Evolutionary conservation across 306 rosid species (phyloP).

Genomic region (Cucurbita argyrosperma): DNA sequence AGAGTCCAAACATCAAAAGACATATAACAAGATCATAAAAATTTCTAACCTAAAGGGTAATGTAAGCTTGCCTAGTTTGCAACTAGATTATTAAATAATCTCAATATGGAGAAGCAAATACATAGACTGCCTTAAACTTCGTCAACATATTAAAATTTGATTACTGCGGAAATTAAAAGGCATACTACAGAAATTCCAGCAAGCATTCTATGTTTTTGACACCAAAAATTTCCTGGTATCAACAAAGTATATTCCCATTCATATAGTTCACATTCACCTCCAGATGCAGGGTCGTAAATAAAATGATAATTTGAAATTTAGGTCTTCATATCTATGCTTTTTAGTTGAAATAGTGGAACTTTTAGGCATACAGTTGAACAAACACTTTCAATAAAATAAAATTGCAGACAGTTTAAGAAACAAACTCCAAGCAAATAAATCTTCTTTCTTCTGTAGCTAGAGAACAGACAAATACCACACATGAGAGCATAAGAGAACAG

Average conservation of each 20-base stretch:
- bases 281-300: neutral
- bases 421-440: neutral
- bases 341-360: neutral
- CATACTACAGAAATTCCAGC: neutral
- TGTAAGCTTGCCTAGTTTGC: neutral
- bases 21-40: neutral
- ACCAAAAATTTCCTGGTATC: neutral
- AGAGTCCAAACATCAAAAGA: neutral
- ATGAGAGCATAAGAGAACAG: neutral
- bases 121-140: neutral
- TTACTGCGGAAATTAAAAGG: neutral
- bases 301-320: neutral
- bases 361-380: neutral
- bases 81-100: neutral
- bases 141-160: neutral
- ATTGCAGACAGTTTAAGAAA: neutral
- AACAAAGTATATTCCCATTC: neutral
- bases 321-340: neutral
- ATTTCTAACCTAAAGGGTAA: neutral
- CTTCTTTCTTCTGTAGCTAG: neutral
- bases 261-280: neutral
- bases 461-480: neutral
- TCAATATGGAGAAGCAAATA: neutral
- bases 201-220: neutral
- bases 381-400: neutral